Conservation (phyloP, 83 land plant genomes). For the Diphasiastrum complanatum region DNA sequence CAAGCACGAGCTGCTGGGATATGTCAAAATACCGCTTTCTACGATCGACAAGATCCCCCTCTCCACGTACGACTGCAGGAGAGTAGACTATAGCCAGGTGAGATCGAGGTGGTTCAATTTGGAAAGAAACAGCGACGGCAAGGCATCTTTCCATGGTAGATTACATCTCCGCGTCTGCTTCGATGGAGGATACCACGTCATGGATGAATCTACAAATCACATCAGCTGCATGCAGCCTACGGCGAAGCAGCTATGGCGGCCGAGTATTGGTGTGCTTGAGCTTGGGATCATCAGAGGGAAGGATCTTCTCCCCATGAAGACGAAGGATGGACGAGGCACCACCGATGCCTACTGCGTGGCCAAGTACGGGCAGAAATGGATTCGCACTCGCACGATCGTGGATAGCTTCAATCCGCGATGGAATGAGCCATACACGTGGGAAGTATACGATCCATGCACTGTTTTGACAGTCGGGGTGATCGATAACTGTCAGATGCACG, state of each 20-base stretch:
- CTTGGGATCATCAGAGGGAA: slow-evolving; percentile 6
- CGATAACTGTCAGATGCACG: slow-evolving; percentile 3
- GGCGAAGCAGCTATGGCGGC: slow-evolving; percentile 5
- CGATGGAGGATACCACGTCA: slow-evolving; percentile 13
- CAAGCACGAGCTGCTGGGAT: slow-evolving; percentile 6
- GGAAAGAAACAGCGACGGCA: background rate
- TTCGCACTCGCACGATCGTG: slow-evolving; percentile 5
- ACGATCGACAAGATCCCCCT: too few relatives aligned
- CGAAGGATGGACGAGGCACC: slow-evolving; percentile 8
- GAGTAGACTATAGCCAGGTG: slow-evolving; percentile 8
- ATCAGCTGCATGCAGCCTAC: slow-evolving; percentile 6
- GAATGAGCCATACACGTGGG: slow-evolving; percentile 12
- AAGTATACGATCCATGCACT: slow-evolving; percentile 9
- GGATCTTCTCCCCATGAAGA: slow-evolving; percentile 11
- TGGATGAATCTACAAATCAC: slow-evolving; percentile 7
- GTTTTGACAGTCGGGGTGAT: slow-evolving; percentile 5
- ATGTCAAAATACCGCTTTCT: background rate
- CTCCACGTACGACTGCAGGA: too few relatives aligned
- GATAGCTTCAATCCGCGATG: slow-evolving; percentile 15
- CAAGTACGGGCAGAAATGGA: slow-evolving; percentile 8
- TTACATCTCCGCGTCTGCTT: slow-evolving; percentile 12
- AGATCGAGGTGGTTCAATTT: slow-evolving; percentile 10
- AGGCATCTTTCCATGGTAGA: slow-evolving; percentile 1
- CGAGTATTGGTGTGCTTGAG: slow-evolving; percentile 7
- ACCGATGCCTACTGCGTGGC: slow-evolving; percentile 12